Conservation (phyloP, 2,329 filamentous ascomycete species). For the Neofusicoccum laricinum region DNA sequence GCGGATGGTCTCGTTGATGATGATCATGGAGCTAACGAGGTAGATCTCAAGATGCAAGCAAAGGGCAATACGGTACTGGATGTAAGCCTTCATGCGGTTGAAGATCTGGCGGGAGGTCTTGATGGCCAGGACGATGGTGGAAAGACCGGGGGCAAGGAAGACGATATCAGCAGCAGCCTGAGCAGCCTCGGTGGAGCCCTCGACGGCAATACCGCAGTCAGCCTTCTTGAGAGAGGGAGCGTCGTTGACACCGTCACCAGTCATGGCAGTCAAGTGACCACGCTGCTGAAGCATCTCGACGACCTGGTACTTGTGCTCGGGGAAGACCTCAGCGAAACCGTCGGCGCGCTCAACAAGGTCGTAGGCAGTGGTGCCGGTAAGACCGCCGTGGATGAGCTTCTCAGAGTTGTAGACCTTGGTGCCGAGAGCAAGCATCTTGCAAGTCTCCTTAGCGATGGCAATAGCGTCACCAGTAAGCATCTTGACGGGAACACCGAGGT, state of each 20-base stretch:
- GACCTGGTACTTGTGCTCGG: constrained; percentile 74
- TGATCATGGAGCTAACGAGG: constrained; percentile 74
- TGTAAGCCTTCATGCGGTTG: constrained; percentile 76
- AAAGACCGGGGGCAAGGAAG: constrained; percentile 69
- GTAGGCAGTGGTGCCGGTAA: constrained; percentile 69
- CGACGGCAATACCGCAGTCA: constrained; percentile 71
- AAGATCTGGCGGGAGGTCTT: constrained; percentile 73
- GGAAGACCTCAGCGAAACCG: constrained; percentile 72
- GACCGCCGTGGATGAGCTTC: constrained; percentile 72
- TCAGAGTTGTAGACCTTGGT: constrained; percentile 81
- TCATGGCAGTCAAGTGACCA: constrained; percentile 72
- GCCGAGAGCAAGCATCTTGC: constrained; percentile 75
- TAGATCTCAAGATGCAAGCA: constrained; percentile 74
- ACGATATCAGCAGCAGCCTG: constrained; percentile 73
- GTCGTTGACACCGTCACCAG: constrained; percentile 73
- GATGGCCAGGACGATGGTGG: constrained; percentile 69
- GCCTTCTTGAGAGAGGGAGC: constrained; percentile 72
- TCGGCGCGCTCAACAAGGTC: constrained; percentile 74
- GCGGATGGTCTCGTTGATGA: constrained; percentile 73
- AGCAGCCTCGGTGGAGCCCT: constrained; percentile 69
- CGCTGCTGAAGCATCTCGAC: constrained; percentile 73
- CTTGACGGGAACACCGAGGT: constrained; percentile 74
- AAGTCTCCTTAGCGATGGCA: constrained; percentile 77
- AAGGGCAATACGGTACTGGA: constrained; percentile 73
- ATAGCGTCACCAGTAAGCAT: constrained; percentile 81